Evolutionary conservation across 495 filamentous ascomycete species (phyloP), one percentile per base, ranked within the genome.

Genomic region (Xanthoparmelia taractica): DNA sequence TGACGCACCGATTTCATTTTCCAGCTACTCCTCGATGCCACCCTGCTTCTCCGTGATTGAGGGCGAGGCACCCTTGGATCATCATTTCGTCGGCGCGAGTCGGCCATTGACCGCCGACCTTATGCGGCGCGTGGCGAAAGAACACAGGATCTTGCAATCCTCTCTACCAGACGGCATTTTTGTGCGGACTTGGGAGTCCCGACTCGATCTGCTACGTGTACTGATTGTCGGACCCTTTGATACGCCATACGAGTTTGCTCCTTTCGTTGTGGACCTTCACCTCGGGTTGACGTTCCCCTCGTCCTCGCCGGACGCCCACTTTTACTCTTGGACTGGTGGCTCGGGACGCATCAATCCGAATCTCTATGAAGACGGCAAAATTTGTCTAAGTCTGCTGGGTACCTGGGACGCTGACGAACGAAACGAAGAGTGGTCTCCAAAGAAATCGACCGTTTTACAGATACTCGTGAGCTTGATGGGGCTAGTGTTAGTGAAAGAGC

Each of bases 181-280:
- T 65, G 80, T 84, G 15, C 75, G 84, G 25, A 79, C 82, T 8
- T 87, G 82, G 82, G 83, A 85, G 63, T 75, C 75, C 8, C 72
- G 81, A 38, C 75, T 86, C 29, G 83, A 86, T 66, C 74, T 86
- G 23, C 58, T 85, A 18, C 80, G 84, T 23, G 77, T 84, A 20
- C 67, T 87, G 13, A 83, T 87, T 37, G 69, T 86, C 58, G 84
- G 84, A 5, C 82, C 84, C 5, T 66, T 72, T 18, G 81, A 82
- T 55, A 86, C 84, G 4, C 84, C 84, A 12, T 87, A 87, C 65
- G 84, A 83, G 65, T 74, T 80, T 66, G 82, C 81, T 2, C 84
- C 84, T 8, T 85, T 85, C 68, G 65, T 87, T 27, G 76, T 87
- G 61, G 84, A 87, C 70, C 71, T 85, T 37, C 70, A 80, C 58